phyloP scores from a whole-genome alignment of 306 rosid species.

The Clitoria ternatea region DNA sequence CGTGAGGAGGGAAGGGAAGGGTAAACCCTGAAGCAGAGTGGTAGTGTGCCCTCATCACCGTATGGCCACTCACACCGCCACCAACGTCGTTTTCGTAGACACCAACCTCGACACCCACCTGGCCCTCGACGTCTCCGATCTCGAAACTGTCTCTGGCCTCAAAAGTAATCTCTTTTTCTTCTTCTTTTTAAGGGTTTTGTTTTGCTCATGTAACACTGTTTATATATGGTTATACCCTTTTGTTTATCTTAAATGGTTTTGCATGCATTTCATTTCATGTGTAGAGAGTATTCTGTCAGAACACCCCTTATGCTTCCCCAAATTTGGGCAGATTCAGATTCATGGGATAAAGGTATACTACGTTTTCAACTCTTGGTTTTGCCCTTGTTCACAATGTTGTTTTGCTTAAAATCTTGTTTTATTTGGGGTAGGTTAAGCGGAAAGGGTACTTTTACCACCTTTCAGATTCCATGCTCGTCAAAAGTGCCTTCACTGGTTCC shows the following conservation, averaged over 20 bases:
- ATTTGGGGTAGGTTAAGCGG: constrained; percentile 33
- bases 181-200: neutral
- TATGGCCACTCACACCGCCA: constrained; percentile 4
- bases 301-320: constrained; percentile 37
- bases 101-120: constrained; percentile 72
- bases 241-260: neutral
- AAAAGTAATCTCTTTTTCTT: constrained; percentile 41
- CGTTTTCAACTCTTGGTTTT: neutral
- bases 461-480: constrained; percentile 37
- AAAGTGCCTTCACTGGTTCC: constrained; percentile 26
- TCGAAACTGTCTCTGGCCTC: constrained; percentile 55
- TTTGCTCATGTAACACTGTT: neutral
- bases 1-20: too few species aligned
- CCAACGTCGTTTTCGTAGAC: constrained; percentile 53
- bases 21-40: too few species aligned
- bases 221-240: neutral
- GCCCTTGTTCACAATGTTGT: neutral
- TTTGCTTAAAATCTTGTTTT: neutral
- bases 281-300: constrained; percentile 26
- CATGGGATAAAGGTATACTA: constrained; percentile 35
- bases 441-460: constrained; percentile 26
- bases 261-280: neutral
- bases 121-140: constrained; percentile 41
- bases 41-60: too few species aligned
- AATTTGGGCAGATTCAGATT: constrained; percentile 37